Percentiles rank a stretch among this genome's conserved stretches.
Conservation (phyloP, 2,329 filamentous ascomycete species). For the Fusarium abutilonis region DNA sequence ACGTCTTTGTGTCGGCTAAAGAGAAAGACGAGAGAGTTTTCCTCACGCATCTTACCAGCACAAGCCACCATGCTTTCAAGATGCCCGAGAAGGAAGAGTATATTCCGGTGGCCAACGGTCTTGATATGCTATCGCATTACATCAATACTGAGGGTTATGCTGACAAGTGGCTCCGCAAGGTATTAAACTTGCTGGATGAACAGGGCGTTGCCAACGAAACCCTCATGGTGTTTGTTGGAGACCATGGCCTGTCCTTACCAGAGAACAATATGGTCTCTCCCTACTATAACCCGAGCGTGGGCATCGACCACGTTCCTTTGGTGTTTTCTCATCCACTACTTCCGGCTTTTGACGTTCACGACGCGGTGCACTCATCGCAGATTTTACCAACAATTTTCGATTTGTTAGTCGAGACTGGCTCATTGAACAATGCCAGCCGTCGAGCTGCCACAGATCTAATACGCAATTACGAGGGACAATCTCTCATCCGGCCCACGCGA, state of each 20-base stretch:
- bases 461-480: conserved; percentile 48
- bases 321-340: conserved; percentile 48
- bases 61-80: conserved; percentile 49
- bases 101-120: conserved; percentile 39
- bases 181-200: conserved; percentile 47
- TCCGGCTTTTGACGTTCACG: conserved; percentile 44
- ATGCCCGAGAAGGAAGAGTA: conserved; percentile 45
- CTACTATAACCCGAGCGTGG: conserved; percentile 48
- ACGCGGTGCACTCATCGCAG: conserved; percentile 46
- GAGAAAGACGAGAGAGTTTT: conserved; percentile 49
- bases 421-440: conserved; percentile 37
- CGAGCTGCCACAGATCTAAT: conserved; percentile 40
- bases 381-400: conserved; percentile 49
- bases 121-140: conserved; percentile 48
- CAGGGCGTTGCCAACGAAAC: conserved; percentile 50
- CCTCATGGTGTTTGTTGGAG: conserved; percentile 48
- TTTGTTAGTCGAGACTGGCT: conserved; percentile 46
- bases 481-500: conserved; percentile 43
- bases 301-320: conserved; percentile 46
- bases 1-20: conserved; percentile 46
- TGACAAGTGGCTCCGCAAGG: conserved; percentile 47
- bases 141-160: conserved; percentile 48
- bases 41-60: conserved; percentile 50
- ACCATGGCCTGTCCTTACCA: conserved; percentile 49
- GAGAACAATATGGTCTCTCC: conserved; percentile 46